These are phyloP conservation scores for Byssoonygena ceratinophila DNA, from an alignment of 2,329 filamentous ascomycete species.

Conservation along the genomic window DNA sequence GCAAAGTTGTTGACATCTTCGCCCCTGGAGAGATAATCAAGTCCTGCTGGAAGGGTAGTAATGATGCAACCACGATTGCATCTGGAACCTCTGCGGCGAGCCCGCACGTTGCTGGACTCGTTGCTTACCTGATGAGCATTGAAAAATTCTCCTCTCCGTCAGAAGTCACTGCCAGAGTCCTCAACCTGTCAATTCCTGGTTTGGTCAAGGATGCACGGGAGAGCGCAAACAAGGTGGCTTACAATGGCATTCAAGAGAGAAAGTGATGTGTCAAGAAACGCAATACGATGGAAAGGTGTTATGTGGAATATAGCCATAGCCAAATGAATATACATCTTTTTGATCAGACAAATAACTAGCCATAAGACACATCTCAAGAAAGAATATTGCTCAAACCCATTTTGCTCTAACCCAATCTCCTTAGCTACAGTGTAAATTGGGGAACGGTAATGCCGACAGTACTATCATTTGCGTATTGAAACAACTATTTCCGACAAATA, in stretches of 20 bases:
- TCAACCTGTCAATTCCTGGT: constrained; percentile 9
- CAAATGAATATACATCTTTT: too few species aligned
- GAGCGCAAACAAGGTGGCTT: constrained; percentile 11
- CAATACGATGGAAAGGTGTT: not conserved
- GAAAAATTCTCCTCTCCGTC: constrained; percentile 7
- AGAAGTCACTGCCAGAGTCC: constrained; percentile 8
- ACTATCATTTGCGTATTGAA: too few species aligned
- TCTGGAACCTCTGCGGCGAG: constrained; percentile 30
- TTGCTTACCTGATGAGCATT: constrained; percentile 39
- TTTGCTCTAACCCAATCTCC: too few species aligned
- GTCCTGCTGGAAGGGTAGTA: constrained; percentile 39
- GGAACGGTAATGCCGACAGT: too few species aligned
- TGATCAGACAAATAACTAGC: too few species aligned
- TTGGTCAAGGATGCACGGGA: constrained; percentile 10
- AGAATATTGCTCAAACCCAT: too few species aligned
- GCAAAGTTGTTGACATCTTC: constrained; percentile 44
- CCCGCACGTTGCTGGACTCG: constrained; percentile 43
- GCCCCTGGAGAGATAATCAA: constrained; percentile 46
- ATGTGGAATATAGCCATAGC: too few species aligned
- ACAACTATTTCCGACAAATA: too few species aligned
- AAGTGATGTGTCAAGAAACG: not conserved
- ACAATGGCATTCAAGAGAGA: constrained; percentile 13
- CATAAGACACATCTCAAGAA: too few species aligned
- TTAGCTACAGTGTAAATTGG: too few species aligned
- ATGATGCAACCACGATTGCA: constrained; percentile 34